phyloP scores from a whole-genome alignment of 2,329 filamentous ascomycete genomes.

The Pseudocercospora cruenta region DNA sequence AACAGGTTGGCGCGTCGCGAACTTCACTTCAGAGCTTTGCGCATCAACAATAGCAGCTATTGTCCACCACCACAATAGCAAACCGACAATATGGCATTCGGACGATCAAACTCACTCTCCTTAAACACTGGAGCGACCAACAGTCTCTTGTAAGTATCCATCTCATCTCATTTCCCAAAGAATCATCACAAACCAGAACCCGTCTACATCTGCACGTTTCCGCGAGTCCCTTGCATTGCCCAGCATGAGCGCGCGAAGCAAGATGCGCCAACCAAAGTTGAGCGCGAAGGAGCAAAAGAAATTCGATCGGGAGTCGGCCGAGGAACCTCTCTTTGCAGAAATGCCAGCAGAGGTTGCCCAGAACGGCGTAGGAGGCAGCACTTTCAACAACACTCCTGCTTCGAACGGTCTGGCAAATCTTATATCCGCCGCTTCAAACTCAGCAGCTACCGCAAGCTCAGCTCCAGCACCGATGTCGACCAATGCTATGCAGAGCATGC shows the following conservation, averaged over 20 bases:
- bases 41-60: slow-evolving; percentile 5
- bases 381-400: neutral
- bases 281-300: slow-evolving; percentile 5
- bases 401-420: neutral
- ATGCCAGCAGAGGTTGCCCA: slow-evolving; percentile 21
- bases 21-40: neutral
- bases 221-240: slow-evolving; percentile 4
- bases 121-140: slow-evolving; percentile 58
- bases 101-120: slow-evolving; percentile 55
- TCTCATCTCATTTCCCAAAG: slow-evolving; percentile 1
- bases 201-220: neutral
- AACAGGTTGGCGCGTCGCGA: neutral
- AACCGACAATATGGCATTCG: slow-evolving; percentile 44
- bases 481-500: slow-evolving; percentile 7
- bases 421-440: neutral
- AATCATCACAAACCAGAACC: slow-evolving; percentile 5
- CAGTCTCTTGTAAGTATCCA: slow-evolving; percentile 39
- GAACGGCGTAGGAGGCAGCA: slow-evolving; percentile 1
- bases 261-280: slow-evolving; percentile 2
- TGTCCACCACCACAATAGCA: slow-evolving; percentile 3
- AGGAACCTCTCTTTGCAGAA: slow-evolving; percentile 10
- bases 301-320: slow-evolving; percentile 2
- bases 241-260: neutral
- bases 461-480: neutral
- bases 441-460: neutral